Conservation (phyloP, 768 basidiomycete species). For the Tricholoma matsutake region DNA sequence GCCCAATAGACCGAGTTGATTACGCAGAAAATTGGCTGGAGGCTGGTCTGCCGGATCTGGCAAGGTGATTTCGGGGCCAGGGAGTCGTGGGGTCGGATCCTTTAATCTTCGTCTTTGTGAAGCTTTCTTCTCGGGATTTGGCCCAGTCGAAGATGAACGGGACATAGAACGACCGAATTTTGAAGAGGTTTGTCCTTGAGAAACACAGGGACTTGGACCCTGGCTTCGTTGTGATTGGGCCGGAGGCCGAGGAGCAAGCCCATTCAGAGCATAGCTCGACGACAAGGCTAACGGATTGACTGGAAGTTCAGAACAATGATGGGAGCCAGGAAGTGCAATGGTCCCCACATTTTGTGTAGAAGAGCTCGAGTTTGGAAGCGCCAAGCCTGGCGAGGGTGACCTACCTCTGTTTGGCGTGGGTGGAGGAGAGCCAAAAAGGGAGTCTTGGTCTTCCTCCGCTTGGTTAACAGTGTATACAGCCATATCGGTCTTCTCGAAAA, state of each 20-base stretch:
- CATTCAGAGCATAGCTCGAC: constrained; percentile 36
- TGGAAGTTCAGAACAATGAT: constrained; percentile 82
- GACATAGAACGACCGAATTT: constrained; percentile 13
- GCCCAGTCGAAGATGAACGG: constrained; percentile 23
- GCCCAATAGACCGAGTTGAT: constrained; percentile 68
- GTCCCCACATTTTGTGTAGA: constrained; percentile 89
- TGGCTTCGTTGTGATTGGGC: constrained; percentile 22
- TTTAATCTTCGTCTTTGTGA: constrained; percentile 33
- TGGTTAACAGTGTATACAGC: constrained; percentile 8
- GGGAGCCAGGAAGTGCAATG: constrained; percentile 98
- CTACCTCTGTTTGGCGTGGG: constrained; percentile 70
- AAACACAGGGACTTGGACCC: constrained; percentile 6
- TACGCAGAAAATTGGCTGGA: constrained; percentile 70
- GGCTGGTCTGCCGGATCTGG: constrained; percentile 60
- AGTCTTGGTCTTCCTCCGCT: constrained; percentile 53
- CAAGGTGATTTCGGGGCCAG: constrained; percentile 54
- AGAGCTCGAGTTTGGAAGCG: constrained; percentile 49
- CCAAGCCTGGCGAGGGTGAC: constrained; percentile 62
- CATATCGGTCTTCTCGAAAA: constrained; percentile 12
- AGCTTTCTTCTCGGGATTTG: constrained; percentile 27
- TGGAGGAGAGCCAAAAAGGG: constrained; percentile 82
- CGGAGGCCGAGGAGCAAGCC: constrained; percentile 36
- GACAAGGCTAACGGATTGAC: constrained; percentile 74
- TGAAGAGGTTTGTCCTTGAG: constrained; percentile 5
- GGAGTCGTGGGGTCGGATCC: constrained; percentile 42